A percentile compares a stretch with the other conserved stretches of the same genome.
phyloP scores from a whole-genome alignment of 768 basidiomycete genomes.

The Boletus rufocinnamomeus region DNA sequence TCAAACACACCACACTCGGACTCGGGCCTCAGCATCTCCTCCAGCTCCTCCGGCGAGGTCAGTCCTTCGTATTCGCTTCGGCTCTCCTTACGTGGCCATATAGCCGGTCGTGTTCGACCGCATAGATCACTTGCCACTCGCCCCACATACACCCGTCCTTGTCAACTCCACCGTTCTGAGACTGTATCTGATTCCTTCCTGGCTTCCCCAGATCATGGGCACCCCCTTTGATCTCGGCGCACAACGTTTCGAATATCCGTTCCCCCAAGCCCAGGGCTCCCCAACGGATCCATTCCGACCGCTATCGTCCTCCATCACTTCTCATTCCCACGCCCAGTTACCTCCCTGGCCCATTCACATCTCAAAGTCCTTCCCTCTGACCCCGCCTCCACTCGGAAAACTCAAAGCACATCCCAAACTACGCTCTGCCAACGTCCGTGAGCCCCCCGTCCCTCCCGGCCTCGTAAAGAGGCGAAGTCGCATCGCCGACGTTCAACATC shows the following conservation, averaged over 20 bases:
- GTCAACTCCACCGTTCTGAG: neutral
- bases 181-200: neutral
- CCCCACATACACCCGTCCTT: neutral
- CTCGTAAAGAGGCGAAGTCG: slow-evolving; percentile 32
- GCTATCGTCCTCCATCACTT: slow-evolving; percentile 23
- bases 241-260: slow-evolving; percentile 36
- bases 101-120: slow-evolving; percentile 11
- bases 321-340: slow-evolving; percentile 27
- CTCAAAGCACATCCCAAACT: slow-evolving; percentile 34
- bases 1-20: slow-evolving; percentile 30
- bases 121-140: slow-evolving; percentile 11
- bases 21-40: slow-evolving; percentile 34
- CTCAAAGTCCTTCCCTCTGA: slow-evolving; percentile 35
- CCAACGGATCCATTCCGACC: slow-evolving; percentile 31
- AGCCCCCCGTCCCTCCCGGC: slow-evolving; percentile 35
- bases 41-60: slow-evolving; percentile 36
- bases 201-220: slow-evolving; percentile 31
- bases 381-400: slow-evolving; percentile 30
- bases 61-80: slow-evolving; percentile 1
- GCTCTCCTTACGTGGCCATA: slow-evolving; percentile 4
- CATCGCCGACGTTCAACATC: slow-evolving; percentile 25
- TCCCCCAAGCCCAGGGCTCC: slow-evolving; percentile 33
- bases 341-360: slow-evolving; percentile 32
- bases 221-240: slow-evolving; percentile 38
- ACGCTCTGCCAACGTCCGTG: slow-evolving; percentile 28